Percentiles rank a stretch among this genome's conserved stretches.
Evolutionary conservation across 768 basidiomycete species (phyloP).

Genomic region (Hydnomerulius pinastri): DNA sequence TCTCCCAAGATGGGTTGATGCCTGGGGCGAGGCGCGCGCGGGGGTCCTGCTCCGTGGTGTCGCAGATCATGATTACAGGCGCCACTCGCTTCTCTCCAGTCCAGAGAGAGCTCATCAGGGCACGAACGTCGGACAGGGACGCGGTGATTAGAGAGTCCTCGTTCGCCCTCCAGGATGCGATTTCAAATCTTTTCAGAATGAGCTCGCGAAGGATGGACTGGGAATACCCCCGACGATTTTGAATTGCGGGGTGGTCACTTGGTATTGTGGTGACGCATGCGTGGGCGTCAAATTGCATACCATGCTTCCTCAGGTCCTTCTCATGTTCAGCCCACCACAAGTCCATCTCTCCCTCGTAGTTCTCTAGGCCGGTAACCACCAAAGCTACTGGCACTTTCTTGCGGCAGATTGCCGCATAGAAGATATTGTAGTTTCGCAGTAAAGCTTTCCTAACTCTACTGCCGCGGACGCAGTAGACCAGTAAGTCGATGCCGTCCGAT

Average conservation of each 20-base stretch:
- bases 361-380: conserved; percentile 39
- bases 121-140: conserved; percentile 22
- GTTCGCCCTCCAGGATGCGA: conserved; percentile 24
- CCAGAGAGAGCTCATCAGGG: conserved; percentile 6
- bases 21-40: conserved; percentile 5
- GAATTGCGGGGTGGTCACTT: conserved; percentile 26
- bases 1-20: neutral
- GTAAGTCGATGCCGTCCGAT: conserved; percentile 30
- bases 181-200: conserved; percentile 9
- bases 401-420: conserved; percentile 31
- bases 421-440: conserved; percentile 31
- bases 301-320: conserved; percentile 27
- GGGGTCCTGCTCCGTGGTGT: conserved; percentile 10
- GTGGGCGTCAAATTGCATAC: conserved; percentile 39
- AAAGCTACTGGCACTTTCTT: conserved; percentile 33
- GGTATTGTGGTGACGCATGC: conserved; percentile 43
- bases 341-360: conserved; percentile 35
- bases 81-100: conserved; percentile 10
- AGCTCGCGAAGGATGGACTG: conserved; percentile 22
- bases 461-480: conserved; percentile 38
- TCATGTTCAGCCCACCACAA: conserved; percentile 42
- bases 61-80: conserved; percentile 18
- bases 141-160: conserved; percentile 16
- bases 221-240: conserved; percentile 19
- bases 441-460: conserved; percentile 27